Conservation (phyloP, 805 yeast genomes). For the Wickerhamiella allomyrinae region DNA sequence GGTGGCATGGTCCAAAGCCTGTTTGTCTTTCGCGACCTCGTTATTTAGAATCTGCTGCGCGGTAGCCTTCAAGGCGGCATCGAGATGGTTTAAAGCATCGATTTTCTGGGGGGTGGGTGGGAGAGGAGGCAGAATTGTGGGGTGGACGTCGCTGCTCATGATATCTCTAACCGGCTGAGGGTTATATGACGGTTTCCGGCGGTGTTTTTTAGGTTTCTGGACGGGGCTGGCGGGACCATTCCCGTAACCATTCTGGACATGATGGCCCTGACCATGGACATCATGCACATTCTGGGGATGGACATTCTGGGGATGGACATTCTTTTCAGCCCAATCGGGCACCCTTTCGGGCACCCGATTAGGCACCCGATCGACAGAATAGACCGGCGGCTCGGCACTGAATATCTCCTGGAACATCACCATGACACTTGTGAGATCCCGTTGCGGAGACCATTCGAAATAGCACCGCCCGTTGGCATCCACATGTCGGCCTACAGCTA, state of each 20-base stretch:
- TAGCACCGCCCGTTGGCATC: constrained; percentile 61
- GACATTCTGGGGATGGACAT: too few species aligned
- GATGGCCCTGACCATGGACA: too few species aligned
- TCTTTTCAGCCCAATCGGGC: too few species aligned
- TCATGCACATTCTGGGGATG: too few species aligned
- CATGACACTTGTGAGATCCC: constrained; percentile 24
- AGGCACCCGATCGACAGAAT: constrained; percentile 21
- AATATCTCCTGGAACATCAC: constrained; percentile 26
- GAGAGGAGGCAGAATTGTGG: constrained; percentile 23
- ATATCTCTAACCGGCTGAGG: neutral
- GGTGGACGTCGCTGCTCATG: constrained; percentile 5
- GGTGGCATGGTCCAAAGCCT: constrained; percentile 23
- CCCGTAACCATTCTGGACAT: too few species aligned
- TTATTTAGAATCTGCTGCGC: constrained; percentile 18
- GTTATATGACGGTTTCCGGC: neutral
- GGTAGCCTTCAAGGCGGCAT: constrained; percentile 16
- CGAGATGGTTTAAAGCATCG: constrained; percentile 17
- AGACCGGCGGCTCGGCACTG: constrained; percentile 34
- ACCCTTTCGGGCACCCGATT: constrained; percentile 1
- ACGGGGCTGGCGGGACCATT: too few species aligned
- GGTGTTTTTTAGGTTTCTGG: neutral
- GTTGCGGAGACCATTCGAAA: constrained; percentile 41
- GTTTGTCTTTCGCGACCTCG: constrained; percentile 17
- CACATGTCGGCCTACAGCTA: constrained; percentile 49
- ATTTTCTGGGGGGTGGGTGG: constrained; percentile 30